A percentile compares a stretch with the other conserved stretches of the same genome.
Evolutionary conservation across 495 filamentous ascomycete species (phyloP).

Genomic region (Penicillium desertorum): DNA sequence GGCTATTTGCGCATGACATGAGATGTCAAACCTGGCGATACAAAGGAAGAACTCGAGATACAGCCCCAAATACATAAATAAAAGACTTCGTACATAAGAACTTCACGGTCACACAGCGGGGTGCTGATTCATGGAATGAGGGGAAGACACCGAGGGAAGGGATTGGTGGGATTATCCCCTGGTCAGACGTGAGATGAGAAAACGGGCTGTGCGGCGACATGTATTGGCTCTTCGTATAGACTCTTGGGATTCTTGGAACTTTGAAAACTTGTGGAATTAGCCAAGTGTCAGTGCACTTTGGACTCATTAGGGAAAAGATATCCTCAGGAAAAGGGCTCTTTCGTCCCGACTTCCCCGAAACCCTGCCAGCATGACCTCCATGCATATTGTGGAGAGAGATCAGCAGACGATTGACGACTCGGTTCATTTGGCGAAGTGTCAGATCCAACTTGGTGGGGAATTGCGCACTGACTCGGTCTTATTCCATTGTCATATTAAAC

Average conservation of each 20-base stretch:
- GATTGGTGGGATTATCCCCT: conserved; percentile 27
- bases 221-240: not conserved
- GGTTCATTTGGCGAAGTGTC: conserved; percentile 16
- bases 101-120: conserved; percentile 2
- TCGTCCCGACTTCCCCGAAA: not conserved
- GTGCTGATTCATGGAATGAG: conserved; percentile 6
- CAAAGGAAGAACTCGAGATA: not conserved
- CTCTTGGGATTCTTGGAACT: not conserved
- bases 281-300: not conserved
- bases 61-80: not conserved
- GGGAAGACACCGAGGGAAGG: conserved; percentile 1
- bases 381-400: conserved; percentile 17
- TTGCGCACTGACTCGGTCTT: conserved; percentile 6
- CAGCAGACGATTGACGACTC: conserved; percentile 15
- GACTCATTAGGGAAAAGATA: not conserved
- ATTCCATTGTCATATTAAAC: conserved; percentile 4
- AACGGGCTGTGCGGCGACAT: not conserved
- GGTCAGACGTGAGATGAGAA: conserved; percentile 13
- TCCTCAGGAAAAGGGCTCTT: not conserved
- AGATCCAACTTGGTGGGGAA: conserved; percentile 1
- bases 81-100: not conserved
- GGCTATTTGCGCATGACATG: conserved; percentile 3
- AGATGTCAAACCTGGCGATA: not conserved
- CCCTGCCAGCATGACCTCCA: not conserved
- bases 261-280: not conserved